Evolutionary conservation across 345 rosid species (phyloP), one percentile per base, ranked within the genome.

Genomic region (Angophora floribunda): DNA sequence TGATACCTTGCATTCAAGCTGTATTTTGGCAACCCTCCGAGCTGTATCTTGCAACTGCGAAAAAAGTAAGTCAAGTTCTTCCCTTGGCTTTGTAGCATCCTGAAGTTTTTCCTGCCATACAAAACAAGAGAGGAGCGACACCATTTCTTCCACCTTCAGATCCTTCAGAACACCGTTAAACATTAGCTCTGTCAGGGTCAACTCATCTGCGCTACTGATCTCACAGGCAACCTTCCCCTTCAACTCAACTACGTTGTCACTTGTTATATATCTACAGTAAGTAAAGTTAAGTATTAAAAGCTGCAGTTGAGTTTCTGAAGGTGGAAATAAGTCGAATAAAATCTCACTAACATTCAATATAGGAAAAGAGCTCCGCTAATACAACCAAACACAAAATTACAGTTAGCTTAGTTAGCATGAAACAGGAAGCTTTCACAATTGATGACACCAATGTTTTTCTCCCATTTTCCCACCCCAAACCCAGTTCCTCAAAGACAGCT

Each of bases 81-180:
- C 99, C 92, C 99, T 92, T 61, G 99, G 99, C 91, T 98, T 97
- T 87, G 96, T 90, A 47, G 98, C 96, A 86, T 96, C 99, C 55
- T 95, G 96, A 52, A 98, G 97, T 92, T 95, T 96, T 91, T 98
- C 99, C 87, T 91, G 98, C 99, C 99, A 98, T 53, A 98, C 99
- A 90, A 98, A 94, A 91, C 99, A 98, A 89, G 99, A 98, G 90
- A 98, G 99, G 82, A 98, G 97, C 88, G 99, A 92, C 78, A 96
- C 97, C 95, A 98, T 92, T 88, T 98, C 97, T 92, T 98, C 99
- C 86, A 97, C 97, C 92, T 95, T 95, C 84, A 95, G 87, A 85
- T 96, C 99, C 91, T 97, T 97, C 52, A 97, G 90, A 87, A 93
- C 95, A 79, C 99, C 99, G 88, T 94, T 95, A 95, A 98, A 96